Conservation (phyloP, 1,284 basidiomycete genomes). For the Boletellus deceptivus region DNA sequence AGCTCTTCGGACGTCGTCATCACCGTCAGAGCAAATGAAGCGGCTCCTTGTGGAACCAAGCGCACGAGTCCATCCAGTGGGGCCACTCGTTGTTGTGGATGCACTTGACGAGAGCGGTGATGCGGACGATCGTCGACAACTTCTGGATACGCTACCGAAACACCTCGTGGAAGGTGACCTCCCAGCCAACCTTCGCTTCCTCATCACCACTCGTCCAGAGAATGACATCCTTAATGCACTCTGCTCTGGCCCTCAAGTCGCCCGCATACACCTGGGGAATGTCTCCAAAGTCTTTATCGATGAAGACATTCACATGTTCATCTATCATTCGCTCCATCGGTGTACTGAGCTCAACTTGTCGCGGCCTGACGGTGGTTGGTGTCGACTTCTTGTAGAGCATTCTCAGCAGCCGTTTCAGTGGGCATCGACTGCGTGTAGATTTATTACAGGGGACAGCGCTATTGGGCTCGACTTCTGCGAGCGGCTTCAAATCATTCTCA, state of each 20-base stretch:
- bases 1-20: conserved; percentile 1
- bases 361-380: conserved; percentile 3
- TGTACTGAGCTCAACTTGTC: background rate
- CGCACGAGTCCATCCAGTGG: background rate
- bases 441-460: background rate
- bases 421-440: conserved; percentile 9
- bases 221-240: background rate
- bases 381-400: background rate
- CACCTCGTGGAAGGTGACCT: background rate
- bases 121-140: background rate
- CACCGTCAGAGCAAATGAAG: background rate
- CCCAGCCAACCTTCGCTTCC: conserved; percentile 4
- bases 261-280: background rate
- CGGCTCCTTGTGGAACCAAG: conserved; percentile 3
- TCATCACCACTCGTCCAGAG: conserved; percentile 6
- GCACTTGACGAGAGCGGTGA: conserved; percentile 13
- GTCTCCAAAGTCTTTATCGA: background rate
- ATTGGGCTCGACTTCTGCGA: background rate
- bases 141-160: background rate
- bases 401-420: conserved; percentile 8
- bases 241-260: background rate
- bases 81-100: conserved; percentile 9
- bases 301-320: background rate
- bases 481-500: background rate
- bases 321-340: background rate